These are phyloP conservation scores for Diutina pseudorugosa DNA, from an alignment of 1,139 yeast genomes.

Conservation along the genomic window DNA sequence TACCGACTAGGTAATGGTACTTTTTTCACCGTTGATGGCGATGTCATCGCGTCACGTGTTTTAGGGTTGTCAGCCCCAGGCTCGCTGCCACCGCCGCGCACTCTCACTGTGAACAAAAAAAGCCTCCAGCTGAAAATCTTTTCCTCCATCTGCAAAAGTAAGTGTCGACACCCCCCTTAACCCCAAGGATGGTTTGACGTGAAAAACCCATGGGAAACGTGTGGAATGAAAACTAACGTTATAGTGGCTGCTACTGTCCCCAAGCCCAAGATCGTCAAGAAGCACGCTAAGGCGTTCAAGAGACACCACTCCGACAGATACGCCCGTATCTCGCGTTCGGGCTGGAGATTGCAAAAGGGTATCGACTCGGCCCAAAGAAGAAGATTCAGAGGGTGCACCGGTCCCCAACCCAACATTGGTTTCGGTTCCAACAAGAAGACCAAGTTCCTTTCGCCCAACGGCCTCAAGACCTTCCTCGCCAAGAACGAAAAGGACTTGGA, in stretches of 20 bases:
- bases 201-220: no score
- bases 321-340: constrained; percentile 84
- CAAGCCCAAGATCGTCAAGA: constrained; percentile 80
- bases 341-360: constrained; percentile 99
- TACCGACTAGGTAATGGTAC: no score
- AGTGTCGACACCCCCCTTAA: not conserved
- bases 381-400: constrained; percentile 96
- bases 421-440: constrained; percentile 99
- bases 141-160: constrained; percentile 1
- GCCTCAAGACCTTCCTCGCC: constrained; percentile 95
- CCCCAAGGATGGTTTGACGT: not conserved
- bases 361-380: constrained; percentile 99
- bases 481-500: constrained; percentile 91
- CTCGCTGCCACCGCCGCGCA: not conserved
- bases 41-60: not conserved
- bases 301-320: constrained; percentile 99
- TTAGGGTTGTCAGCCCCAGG: not conserved
- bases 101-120: not conserved
- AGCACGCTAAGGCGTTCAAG: constrained; percentile 98
- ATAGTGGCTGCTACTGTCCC: not conserved
- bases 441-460: constrained; percentile 91
- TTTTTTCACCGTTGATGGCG: no score
- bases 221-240: not conserved
- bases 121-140: not conserved
- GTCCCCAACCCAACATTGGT: constrained; percentile 99